Conservation (phyloP, 768 basidiomycete species). For the Imleria badia region DNA sequence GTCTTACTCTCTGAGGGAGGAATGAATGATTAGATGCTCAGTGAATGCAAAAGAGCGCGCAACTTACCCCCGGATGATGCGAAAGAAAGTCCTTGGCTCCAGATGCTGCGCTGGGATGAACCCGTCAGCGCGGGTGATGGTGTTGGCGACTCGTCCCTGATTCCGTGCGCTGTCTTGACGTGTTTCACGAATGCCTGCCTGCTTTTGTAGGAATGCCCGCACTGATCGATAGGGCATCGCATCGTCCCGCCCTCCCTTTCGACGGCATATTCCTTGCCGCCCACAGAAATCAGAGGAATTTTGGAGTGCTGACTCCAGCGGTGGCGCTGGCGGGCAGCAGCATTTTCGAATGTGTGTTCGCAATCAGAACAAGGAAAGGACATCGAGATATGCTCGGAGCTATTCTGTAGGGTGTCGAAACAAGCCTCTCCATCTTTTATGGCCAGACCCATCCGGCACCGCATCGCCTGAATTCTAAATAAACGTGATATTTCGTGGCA, state of each 20-base stretch:
- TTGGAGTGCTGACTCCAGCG: background rate
- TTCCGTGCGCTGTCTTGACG: background rate
- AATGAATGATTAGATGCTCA: background rate
- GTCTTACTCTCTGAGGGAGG: background rate
- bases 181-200: background rate
- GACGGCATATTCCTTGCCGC: background rate
- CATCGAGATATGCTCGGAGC: no score
- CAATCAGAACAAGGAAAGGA: no score
- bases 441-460: no score
- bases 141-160: background rate
- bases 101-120: background rate
- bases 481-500: no score
- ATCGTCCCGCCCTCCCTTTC: background rate
- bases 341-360: no score
- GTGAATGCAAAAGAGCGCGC: background rate
- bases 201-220: background rate
- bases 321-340: background rate
- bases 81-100: background rate
- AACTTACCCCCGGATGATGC: background rate
- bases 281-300: background rate
- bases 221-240: background rate
- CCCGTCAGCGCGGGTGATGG: background rate
- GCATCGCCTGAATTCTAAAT: no score
- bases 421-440: background rate
- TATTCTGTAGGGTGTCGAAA: background rate